phyloP scores from a whole-genome alignment of 495 filamentous ascomycete genomes.

The Daldinia loculata region DNA sequence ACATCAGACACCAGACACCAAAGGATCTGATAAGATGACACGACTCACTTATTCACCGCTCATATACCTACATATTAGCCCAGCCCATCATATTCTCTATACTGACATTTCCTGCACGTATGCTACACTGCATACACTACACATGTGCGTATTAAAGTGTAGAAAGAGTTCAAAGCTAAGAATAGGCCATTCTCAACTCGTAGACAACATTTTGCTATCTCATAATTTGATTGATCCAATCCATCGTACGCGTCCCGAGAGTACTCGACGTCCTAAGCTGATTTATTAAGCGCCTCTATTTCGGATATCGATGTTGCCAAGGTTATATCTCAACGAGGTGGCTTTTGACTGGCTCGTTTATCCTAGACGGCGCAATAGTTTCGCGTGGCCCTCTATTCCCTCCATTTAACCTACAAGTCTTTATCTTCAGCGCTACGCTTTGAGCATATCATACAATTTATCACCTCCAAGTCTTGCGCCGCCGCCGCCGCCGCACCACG shows the following conservation, averaged over 20 bases:
- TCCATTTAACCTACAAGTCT: conserved; percentile 5
- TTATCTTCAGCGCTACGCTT: conserved; percentile 14
- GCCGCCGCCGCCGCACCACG: conserved; percentile 4
- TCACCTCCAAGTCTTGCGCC: background rate
- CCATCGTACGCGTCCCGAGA: background rate
- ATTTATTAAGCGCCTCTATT: conserved; percentile 33
- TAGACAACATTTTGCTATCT: background rate
- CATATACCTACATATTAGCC: background rate
- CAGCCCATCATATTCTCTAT: conserved; percentile 1
- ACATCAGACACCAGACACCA: background rate
- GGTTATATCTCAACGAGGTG: conserved; percentile 1
- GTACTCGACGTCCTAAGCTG: conserved; percentile 1
- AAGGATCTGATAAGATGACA: conserved; percentile 7
- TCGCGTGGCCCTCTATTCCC: conserved; percentile 11
- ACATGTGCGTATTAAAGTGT: background rate
- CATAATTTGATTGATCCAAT: background rate
- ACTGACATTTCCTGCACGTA: background rate
- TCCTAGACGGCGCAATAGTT: conserved; percentile 16
- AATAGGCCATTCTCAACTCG: conserved; percentile 17
- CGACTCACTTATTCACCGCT: background rate
- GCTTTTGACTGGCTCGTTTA: conserved; percentile 31
- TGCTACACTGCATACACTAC: background rate
- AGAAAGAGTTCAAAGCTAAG: background rate
- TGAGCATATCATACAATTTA: conserved; percentile 18
- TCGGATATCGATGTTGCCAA: conserved; percentile 21